Base-by-base conservation (phyloP, 1,139 yeast species). In the Yamadazyma atlantica region DNA sequence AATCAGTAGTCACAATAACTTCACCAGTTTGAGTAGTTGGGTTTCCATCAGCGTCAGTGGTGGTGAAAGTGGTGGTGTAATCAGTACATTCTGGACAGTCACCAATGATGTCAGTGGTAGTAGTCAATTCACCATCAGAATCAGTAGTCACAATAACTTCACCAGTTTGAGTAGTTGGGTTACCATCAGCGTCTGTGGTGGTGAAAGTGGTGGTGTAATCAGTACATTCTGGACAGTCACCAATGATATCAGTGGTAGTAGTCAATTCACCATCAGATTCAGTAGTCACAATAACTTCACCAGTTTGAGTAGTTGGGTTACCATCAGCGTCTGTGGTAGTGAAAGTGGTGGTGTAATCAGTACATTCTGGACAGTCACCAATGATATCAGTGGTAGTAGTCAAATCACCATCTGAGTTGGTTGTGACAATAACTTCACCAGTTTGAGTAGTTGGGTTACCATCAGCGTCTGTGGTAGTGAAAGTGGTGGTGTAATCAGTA, bases 41-140 rank as follows among this genome's bases (percentile, higher is more conserved):
- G n/a, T 48, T 37, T 17, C 60, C 60, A 39, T 47, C 46, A 14
- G 45, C 17, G 12, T 40, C 36, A 7, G 57, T 50, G 4, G 48
- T 40, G 8, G 47, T 37, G 38, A 44, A 44, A 2, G 55, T 51
- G 10, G 53, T 52, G 12, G 55, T 47, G 45, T 47, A 48, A 25
- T 49, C 52, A 13, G 55, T 46, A 41, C 50, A 37, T 32, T 35
- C 37, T 25, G 41, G 44, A 18, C 40, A 36, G 21, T 32, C 42
- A n/a, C 41, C 43, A 22, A 41, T 18, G 18, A 41, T 26, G 23
- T 37, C 40, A 30, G 44, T 39, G 11, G 40, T 19, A 8, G 39
- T 33, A 24, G 31, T 26, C 29, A 38, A 38, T 12, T 35, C 35
- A 34, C 47, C 47, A 10, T 29, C 33, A 10, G 46, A 36, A 33